Conservation (phyloP, 768 basidiomycete species). For the Naganishia kalamii region DNA sequence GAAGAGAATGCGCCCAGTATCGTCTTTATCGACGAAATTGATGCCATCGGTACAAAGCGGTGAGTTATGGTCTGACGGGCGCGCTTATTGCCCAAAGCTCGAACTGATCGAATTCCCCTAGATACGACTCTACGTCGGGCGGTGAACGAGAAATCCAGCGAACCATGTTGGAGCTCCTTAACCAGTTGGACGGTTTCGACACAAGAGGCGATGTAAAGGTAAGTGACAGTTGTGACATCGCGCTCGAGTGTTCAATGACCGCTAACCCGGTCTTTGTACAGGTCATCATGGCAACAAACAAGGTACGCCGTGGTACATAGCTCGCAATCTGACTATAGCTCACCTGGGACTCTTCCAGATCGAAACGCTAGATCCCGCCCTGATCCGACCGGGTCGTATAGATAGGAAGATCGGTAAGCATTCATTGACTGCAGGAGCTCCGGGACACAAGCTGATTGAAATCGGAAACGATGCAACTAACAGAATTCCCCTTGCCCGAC, state of each 20-base stretch:
- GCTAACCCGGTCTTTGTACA: neutral
- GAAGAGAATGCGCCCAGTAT: slow-evolving; percentile 98
- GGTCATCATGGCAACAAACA: slow-evolving; percentile 99
- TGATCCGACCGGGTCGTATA: slow-evolving; percentile 96
- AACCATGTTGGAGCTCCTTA: slow-evolving; percentile 96
- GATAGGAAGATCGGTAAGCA: slow-evolving; percentile 81
- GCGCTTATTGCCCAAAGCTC: slow-evolving; percentile 20
- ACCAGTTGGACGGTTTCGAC: slow-evolving; percentile 99
- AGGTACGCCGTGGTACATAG: slow-evolving; percentile 27
- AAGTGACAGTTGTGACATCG: slow-evolving; percentile 93
- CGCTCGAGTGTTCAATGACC: slow-evolving; percentile 5
- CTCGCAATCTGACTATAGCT: neutral
- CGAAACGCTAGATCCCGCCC: slow-evolving; percentile 91
- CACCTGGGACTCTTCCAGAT: slow-evolving; percentile 52
- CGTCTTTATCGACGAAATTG: slow-evolving; percentile 98
- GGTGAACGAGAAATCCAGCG: slow-evolving; percentile 99
- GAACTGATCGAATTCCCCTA: slow-evolving; percentile 37
- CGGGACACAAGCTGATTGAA: neutral
- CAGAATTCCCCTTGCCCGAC: slow-evolving; percentile 70
- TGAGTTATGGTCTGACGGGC: slow-evolving; percentile 46
- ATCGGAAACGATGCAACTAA: neutral
- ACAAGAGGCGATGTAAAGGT: slow-evolving; percentile 99
- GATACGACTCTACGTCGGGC: slow-evolving; percentile 96
- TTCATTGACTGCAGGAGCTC: neutral
- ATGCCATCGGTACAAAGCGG: slow-evolving; percentile 97